These are phyloP conservation scores for Nicotiana rustica DNA, from an alignment of 305 asterid species.

Conservation along the genomic window DNA sequence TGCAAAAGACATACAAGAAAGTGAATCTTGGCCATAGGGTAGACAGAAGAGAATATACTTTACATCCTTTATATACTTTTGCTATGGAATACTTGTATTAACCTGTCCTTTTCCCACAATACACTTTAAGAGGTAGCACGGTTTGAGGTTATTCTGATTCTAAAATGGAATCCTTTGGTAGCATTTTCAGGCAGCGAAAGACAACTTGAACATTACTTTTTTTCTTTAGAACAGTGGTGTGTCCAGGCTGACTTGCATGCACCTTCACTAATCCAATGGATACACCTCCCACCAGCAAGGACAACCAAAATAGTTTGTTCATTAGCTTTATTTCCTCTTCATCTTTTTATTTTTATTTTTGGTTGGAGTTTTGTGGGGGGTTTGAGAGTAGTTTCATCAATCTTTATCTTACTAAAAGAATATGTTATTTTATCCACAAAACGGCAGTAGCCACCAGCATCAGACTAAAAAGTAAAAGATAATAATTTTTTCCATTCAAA, in stretches of 20 bases:
- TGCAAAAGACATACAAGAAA: slow-evolving; percentile 48
- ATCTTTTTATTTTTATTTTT: too few species aligned
- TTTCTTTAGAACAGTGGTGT: background rate
- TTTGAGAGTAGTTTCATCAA: too few species aligned
- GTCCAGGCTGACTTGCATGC: background rate
- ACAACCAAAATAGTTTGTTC: background rate
- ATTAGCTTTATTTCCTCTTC: background rate
- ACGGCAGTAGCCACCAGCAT: too few species aligned
- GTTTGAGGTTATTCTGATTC: background rate
- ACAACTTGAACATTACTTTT: background rate
- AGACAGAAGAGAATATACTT: background rate
- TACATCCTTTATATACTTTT: background rate
- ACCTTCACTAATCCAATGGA: slow-evolving; percentile 4
- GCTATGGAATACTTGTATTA: slow-evolving; percentile 9
- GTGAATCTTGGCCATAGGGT: background rate
- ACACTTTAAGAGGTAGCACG: background rate
- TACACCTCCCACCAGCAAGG: background rate
- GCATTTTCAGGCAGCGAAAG: slow-evolving; percentile 24
- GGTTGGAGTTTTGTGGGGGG: too few species aligned
- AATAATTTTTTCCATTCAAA: too few species aligned
- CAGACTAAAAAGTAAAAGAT: too few species aligned
- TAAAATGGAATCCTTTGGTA: background rate
- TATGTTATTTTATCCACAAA: background rate
- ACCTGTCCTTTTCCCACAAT: background rate
- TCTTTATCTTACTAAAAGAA: background rate